These are phyloP conservation scores for Vitis cinerea DNA, from an alignment of 164 flowering plant species.

Conservation along the genomic window DNA sequence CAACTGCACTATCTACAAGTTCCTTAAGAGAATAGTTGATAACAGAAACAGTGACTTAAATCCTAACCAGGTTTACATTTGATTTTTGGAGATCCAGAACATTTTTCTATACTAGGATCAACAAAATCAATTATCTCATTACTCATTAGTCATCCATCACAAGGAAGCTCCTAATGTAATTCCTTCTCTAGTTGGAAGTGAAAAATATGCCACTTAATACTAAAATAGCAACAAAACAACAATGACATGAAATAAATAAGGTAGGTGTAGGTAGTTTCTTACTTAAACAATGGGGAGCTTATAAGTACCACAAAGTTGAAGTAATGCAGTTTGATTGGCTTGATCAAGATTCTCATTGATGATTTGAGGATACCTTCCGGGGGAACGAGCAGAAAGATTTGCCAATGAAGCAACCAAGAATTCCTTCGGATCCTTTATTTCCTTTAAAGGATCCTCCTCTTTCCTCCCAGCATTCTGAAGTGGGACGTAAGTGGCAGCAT, in stretches of 20 bases:
- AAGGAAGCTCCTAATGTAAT: background rate
- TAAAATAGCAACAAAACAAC: background rate
- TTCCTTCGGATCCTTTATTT: constrained; percentile 74
- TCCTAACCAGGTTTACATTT: too few species aligned
- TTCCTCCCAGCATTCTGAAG: constrained; percentile 88
- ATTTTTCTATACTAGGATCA: too few species aligned
- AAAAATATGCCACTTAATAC: background rate
- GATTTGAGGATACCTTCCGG: constrained; percentile 69
- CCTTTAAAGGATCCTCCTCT: constrained; percentile 86
- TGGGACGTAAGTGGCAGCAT: constrained; percentile 69
- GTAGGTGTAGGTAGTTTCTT: constrained; percentile 10
- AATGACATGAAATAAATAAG: background rate
- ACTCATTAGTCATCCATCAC: too few species aligned
- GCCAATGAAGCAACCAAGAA: constrained; percentile 69
- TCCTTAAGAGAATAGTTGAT: too few species aligned
- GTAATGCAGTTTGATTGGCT: constrained; percentile 69
- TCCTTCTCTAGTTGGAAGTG: background rate
- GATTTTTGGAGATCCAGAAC: too few species aligned
- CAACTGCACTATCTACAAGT: too few species aligned
- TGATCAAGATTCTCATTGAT: constrained; percentile 59
- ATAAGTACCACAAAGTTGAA: constrained; percentile 64
- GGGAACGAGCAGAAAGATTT: constrained; percentile 52
- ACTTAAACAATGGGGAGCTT: constrained; percentile 53
- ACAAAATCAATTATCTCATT: too few species aligned
- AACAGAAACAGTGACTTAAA: too few species aligned